A percentile compares a stretch with the other conserved stretches of the same genome.
phyloP scores from a whole-genome alignment of 768 basidiomycete genomes.

The Gautieria morchelliformis region DNA sequence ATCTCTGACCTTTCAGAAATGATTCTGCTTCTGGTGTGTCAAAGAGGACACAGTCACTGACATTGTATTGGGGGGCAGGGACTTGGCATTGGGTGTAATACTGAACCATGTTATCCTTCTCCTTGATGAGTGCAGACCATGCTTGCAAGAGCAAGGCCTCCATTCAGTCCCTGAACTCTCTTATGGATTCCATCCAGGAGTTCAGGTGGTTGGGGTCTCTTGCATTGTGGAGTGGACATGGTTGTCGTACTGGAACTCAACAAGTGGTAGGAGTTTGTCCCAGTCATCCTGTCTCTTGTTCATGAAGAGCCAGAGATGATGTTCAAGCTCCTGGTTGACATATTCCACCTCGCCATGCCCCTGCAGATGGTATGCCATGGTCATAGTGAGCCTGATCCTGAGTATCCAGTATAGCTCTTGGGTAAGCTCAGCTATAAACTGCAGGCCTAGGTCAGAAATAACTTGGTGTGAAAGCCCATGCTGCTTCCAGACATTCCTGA shows the following conservation, averaged over 20 bases:
- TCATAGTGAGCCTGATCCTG: constrained; percentile 14
- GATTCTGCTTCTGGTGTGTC: no score
- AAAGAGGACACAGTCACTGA: no score
- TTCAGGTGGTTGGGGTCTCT: no score
- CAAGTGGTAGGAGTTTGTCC: no score
- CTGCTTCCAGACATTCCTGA: neutral
- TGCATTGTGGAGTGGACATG: no score
- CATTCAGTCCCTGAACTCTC: neutral
- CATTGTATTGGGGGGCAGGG: no score
- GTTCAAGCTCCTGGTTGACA: constrained; percentile 23
- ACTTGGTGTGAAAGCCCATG: neutral
- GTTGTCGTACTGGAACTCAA: no score
- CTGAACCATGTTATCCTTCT: neutral
- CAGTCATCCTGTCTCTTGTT: no score
- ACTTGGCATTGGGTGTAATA: no score
- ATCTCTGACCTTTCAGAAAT: no score
- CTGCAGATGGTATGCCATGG: constrained; percentile 31
- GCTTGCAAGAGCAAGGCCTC: neutral
- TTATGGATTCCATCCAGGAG: no score
- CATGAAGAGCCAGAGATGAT: constrained; percentile 21
- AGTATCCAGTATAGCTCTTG: constrained; percentile 13
- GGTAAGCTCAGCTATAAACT: neutral
- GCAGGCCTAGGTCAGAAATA: neutral
- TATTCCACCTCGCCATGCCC: constrained; percentile 27
- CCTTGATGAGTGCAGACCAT: neutral